Conservation (phyloP, 164 flowering plant species). For the Liriodendron chinense region DNA sequence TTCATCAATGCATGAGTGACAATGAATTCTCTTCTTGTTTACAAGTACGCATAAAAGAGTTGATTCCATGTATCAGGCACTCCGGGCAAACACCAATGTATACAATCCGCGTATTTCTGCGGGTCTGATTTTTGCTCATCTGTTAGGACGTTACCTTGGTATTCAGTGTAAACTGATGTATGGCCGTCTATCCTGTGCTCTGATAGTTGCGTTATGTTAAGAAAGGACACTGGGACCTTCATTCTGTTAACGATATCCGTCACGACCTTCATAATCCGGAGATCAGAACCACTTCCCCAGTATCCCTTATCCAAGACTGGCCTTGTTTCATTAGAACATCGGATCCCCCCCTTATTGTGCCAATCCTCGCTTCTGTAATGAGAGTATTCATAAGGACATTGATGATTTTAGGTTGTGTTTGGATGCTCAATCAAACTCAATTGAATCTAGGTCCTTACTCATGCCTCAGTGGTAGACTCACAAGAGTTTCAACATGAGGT, state of each 20-base stretch:
- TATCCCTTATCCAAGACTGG: conserved; percentile 56
- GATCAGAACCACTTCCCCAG: conserved; percentile 86
- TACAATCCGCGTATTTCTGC: conserved; percentile 69
- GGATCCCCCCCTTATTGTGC: conserved; percentile 56
- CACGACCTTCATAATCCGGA: conserved; percentile 64
- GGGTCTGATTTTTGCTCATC: conserved; percentile 77
- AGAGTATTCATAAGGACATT: too few relatives aligned
- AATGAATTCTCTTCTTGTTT: conserved; percentile 1
- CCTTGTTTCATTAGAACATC: conserved; percentile 82
- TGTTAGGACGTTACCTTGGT: conserved; percentile 63
- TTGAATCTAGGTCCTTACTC: too few relatives aligned
- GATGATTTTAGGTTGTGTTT: background rate
- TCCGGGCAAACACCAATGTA: conserved; percentile 94
- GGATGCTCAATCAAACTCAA: background rate
- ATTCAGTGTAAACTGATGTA: conserved; percentile 70
- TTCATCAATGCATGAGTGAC: too few relatives aligned
- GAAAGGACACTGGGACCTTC: conserved; percentile 68
- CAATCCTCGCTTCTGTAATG: conserved; percentile 74
- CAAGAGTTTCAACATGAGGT: too few relatives aligned
- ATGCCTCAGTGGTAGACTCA: too few relatives aligned
- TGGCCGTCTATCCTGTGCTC: conserved; percentile 86
- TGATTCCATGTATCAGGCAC: conserved; percentile 93
- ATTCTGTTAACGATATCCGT: conserved; percentile 38
- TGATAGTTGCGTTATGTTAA: conserved; percentile 82
- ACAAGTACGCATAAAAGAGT: conserved; percentile 17